A percentile compares a stretch with the other conserved stretches of the same genome.
These are phyloP conservation scores for Malassezia sympodialis DNA, from an alignment of 1,284 basidiomycete species.

Conservation along the genomic window DNA sequence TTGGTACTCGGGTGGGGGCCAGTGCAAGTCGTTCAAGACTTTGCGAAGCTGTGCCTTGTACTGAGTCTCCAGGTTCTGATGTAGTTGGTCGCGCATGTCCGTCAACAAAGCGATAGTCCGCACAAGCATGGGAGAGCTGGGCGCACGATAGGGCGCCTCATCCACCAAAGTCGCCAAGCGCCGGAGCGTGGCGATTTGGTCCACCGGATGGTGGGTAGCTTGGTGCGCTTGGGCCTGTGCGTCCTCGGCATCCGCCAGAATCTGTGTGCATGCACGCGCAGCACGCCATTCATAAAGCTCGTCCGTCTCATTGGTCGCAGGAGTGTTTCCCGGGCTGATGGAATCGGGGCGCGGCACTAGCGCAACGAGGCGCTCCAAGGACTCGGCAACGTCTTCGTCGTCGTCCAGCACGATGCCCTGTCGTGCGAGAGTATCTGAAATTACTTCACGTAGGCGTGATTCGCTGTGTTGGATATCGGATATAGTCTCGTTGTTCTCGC, in stretches of 20 bases:
- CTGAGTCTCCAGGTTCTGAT: background rate
- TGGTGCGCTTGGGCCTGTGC: background rate
- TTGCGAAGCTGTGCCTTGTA: background rate
- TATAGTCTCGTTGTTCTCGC: background rate
- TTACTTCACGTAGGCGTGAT: background rate
- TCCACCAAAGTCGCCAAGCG: background rate
- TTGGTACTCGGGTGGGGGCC: constrained; percentile 12
- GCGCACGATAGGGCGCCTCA: background rate
- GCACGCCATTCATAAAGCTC: background rate
- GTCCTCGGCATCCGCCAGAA: constrained; percentile 9
- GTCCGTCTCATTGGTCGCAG: background rate
- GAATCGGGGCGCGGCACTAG: background rate
- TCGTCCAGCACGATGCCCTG: background rate
- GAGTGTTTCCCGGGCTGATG: background rate
- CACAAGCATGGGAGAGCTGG: background rate
- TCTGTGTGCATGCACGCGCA: constrained; percentile 12
- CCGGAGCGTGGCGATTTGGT: background rate
- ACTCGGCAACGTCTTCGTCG: constrained; percentile 6
- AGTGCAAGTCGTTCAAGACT: background rate
- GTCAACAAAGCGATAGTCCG: background rate
- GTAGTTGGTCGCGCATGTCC: constrained; percentile 3
- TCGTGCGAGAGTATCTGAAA: background rate
- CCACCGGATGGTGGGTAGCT: background rate
- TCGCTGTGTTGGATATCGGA: constrained; percentile 2
- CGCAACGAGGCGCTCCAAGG: constrained; percentile 1